Base-by-base conservation (phyloP, 345 rosid species). In the Excoecaria agallocha region DNA sequence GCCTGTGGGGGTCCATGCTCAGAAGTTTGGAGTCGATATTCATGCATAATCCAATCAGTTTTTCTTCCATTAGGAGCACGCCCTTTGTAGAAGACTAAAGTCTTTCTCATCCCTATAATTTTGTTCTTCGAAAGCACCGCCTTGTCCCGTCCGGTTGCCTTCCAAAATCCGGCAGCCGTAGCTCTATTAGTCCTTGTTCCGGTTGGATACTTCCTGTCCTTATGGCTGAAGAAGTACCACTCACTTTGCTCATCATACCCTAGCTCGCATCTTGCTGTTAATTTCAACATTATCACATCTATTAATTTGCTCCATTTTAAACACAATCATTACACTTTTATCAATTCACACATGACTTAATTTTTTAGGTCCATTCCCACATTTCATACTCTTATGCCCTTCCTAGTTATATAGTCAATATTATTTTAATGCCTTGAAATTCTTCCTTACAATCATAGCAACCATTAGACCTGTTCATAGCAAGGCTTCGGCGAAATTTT, bases 171-270 rank as follows among this genome's bases (percentile, higher is more conserved):
- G 30, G 92, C 90, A 2, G 90, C 86, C 0, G 98, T 94, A 37
- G 98, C 98, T 79, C 98, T 77, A 70, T 94, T 92, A 1, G 97
- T 94, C 72, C 97, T 79, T 37, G 95, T 90, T 73, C 98, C 98
- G 0, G 98, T 94, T 2, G 98, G 98, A 66, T 92, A 94, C 72
- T 94, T 94, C 85, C 93, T 86, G 82, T 94, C 98, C 78, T 94
- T 94, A 81, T 94, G 93, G 79, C 95, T 94, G 88, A 94, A 94
- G 80, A 94, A 94, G 86, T 92, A 94, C 97, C 98, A 94, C 75
- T 94, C 98, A 25, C 45, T 89, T 79, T 92, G 98, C 57, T 92
- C 91, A 57, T 84, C 89, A 48, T 94, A 88, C 62, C 98, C 97
- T 74, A 89, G 77, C 66, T 92, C 89, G 86, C 97, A 90, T 63